A percentile compares a stretch with the other conserved stretches of the same genome.
phyloP scores from a whole-genome alignment of 306 rosid genomes.

The Begonia loranthoides region DNA sequence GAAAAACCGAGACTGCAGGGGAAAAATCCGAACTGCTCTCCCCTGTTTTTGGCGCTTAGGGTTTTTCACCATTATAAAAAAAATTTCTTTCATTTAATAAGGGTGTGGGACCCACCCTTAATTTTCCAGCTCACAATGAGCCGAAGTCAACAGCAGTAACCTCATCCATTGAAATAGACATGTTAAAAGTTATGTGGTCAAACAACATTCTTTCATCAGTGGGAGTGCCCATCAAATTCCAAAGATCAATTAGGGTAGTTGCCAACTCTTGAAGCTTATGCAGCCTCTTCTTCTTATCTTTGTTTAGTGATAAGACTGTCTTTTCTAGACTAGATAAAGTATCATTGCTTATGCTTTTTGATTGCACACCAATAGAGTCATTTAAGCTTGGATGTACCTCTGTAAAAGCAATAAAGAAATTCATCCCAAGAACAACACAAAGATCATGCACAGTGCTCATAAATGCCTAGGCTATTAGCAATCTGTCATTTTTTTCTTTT shows the following conservation, averaged over 20 bases:
- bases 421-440: conserved; percentile 85
- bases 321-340: conserved; percentile 66
- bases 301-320: conserved; percentile 14
- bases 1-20: too few relatives aligned
- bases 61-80: too few relatives aligned
- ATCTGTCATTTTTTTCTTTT: conserved; percentile 43
- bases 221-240: too few relatives aligned
- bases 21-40: too few relatives aligned
- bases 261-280: conserved; percentile 73
- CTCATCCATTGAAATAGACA: conserved; percentile 43
- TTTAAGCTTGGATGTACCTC: conserved; percentile 88
- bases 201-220: conserved; percentile 63
- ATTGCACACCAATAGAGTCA: conserved; percentile 68
- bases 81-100: too few relatives aligned
- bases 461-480: neutral
- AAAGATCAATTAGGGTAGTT: conserved; percentile 75
- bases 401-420: conserved; percentile 73
- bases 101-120: too few relatives aligned
- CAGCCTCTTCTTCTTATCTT: neutral
- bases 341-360: conserved; percentile 81
- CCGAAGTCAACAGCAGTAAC: too few relatives aligned
- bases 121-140: too few relatives aligned
- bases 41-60: too few relatives aligned
- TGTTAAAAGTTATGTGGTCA: conserved; percentile 73
- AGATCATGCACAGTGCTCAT: conserved; percentile 24